phyloP scores from a whole-genome alignment of 202 grass and related monocot genomes.

The Hordeum pubiflorum region DNA sequence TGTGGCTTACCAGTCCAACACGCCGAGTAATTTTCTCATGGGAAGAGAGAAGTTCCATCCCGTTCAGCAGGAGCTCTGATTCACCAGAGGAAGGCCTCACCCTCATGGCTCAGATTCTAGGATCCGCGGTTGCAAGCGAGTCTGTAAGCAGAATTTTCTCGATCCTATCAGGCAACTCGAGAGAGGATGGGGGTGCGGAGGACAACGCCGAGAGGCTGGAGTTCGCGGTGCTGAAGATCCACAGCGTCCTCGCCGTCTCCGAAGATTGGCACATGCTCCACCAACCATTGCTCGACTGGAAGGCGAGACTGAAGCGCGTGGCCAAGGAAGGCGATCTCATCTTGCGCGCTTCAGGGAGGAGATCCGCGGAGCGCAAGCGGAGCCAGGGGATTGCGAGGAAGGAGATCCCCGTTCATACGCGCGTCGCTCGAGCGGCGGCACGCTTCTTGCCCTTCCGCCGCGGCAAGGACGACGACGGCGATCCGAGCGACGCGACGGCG shows the following conservation, averaged over 20 bases:
- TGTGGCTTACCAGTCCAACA: neutral
- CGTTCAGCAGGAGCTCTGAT: neutral
- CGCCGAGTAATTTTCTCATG: neutral
- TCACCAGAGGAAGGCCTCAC: neutral
- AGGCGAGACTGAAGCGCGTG: neutral
- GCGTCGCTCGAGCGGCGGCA: neutral
- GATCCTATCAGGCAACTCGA: neutral
- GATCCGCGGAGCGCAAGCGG: neutral
- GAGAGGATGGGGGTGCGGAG: neutral
- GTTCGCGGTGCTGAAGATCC: slow-evolving; percentile 20
- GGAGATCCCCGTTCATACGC: neutral
- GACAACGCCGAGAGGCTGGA: slow-evolving; percentile 15
- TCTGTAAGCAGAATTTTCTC: neutral
- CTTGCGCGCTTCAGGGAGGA: neutral
- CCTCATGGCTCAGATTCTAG: slow-evolving; percentile 1
- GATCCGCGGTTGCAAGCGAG: neutral
- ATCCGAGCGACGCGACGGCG: neutral
- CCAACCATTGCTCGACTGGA: neutral
- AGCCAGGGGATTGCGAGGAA: neutral
- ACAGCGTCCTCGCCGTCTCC: neutral
- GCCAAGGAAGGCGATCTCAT: neutral
- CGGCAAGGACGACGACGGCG: neutral
- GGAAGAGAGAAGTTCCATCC: neutral
- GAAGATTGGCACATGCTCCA: neutral
- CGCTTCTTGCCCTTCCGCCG: neutral